These are phyloP conservation scores for Lachancea sp. DNA, from an alignment of 805 yeast species.

Conservation along the genomic window DNA sequence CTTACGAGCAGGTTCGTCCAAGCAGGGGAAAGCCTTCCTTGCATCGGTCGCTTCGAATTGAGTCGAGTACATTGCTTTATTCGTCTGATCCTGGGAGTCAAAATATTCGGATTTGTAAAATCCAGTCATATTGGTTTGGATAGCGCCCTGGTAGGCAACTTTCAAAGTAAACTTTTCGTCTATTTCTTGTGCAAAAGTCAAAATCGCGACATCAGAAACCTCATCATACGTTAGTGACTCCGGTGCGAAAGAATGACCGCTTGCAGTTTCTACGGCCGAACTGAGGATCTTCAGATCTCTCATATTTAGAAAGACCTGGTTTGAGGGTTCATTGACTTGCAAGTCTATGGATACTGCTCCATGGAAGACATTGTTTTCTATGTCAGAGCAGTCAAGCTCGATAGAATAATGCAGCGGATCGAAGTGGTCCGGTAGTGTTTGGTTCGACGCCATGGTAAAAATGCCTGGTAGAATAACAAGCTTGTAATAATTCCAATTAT, in stretches of 20 bases:
- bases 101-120: conserved; percentile 60
- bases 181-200: conserved; percentile 39
- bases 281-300: conserved; percentile 37
- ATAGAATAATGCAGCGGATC: conserved; percentile 57
- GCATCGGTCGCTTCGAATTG: conserved; percentile 71
- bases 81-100: conserved; percentile 35
- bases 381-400: conserved; percentile 44
- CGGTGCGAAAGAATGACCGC: neutral
- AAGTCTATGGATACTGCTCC: conserved; percentile 47
- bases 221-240: conserved; percentile 23
- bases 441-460: conserved; percentile 3
- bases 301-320: conserved; percentile 43
- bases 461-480: neutral
- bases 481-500: too few relatives aligned
- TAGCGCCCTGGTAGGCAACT: conserved; percentile 48
- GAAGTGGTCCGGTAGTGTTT: conserved; percentile 40
- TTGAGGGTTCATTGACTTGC: conserved; percentile 37
- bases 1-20: conserved; percentile 66
- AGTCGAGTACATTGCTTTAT: conserved; percentile 26
- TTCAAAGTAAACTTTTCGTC: conserved; percentile 41
- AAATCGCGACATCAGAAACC: conserved; percentile 46
- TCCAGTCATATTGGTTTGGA: conserved; percentile 68
- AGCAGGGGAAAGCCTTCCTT: conserved; percentile 71
- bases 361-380: conserved; percentile 37
- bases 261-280: conserved; percentile 23